Evolutionary conservation across 202 grass and related monocot genomes (phyloP).

Genomic region (Panicum hallii): DNA sequence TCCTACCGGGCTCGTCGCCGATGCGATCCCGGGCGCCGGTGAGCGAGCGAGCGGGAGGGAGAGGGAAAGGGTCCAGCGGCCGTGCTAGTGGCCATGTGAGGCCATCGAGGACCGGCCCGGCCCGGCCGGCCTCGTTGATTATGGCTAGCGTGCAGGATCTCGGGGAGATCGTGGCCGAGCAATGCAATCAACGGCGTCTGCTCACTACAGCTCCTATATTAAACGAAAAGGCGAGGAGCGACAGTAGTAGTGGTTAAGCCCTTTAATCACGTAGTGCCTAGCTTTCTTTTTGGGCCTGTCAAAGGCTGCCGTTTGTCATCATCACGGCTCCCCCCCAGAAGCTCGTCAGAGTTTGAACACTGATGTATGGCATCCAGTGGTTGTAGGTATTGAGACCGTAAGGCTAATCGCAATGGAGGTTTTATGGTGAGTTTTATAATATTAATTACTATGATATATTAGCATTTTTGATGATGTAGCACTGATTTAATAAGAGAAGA

Average conservation of each 20-base stretch:
- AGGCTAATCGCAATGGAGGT: too few relatives aligned
- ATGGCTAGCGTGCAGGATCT: neutral
- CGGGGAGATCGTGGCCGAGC: conserved; percentile 30
- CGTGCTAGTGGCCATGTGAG: conserved; percentile 47
- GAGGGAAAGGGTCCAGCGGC: conserved; percentile 1
- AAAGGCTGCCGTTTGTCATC: conserved; percentile 18
- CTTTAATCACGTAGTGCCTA: neutral
- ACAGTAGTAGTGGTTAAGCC: neutral
- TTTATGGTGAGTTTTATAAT: too few relatives aligned
- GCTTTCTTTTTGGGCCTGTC: neutral
- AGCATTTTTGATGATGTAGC: too few relatives aligned
- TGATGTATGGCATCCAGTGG: neutral
- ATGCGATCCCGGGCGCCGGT: neutral
- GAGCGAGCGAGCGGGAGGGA: neutral
- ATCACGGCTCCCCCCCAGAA: neutral
- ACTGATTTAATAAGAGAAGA: too few relatives aligned
- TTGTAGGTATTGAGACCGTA: neutral
- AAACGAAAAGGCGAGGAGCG: neutral
- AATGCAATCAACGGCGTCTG: conserved; percentile 43
- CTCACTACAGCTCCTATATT: neutral
- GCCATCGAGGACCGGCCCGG: conserved; percentile 6
- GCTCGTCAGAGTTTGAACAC: neutral
- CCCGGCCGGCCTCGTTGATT: neutral
- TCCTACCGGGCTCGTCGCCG: neutral
- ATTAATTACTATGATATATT: too few relatives aligned